Percentiles rank a stretch among this genome's conserved stretches.
Conservation (phyloP, 2,329 filamentous ascomycete genomes). For the Aspergillus novofumigatus region DNA sequence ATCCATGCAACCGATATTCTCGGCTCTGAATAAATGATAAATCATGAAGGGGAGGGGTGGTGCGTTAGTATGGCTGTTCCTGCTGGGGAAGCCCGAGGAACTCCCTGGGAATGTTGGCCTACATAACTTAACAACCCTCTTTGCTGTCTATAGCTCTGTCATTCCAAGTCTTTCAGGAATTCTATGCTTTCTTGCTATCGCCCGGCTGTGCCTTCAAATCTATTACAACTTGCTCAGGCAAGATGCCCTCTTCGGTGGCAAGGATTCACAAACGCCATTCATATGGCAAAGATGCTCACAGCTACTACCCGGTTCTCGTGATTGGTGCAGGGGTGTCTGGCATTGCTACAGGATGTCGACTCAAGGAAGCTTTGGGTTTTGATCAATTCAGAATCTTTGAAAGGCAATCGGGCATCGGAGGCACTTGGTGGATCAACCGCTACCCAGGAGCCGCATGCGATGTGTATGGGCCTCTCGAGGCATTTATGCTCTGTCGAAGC, state of each 20-base stretch:
- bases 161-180: background rate
- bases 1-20: background rate
- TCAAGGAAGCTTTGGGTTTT: conserved; percentile 56
- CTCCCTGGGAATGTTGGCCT: no score
- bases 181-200: background rate
- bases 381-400: conserved; percentile 61
- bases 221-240: background rate
- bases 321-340: conserved; percentile 61
- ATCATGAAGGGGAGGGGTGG: background rate
- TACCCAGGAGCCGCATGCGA: conserved; percentile 60
- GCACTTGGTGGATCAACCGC: conserved; percentile 61
- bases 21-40: background rate
- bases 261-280: conserved; percentile 38
- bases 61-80: no score
- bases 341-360: conserved; percentile 57
- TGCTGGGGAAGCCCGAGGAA: no score
- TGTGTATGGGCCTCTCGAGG: conserved; percentile 34
- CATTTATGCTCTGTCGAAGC: background rate
- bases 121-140: background rate
- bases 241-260: conserved; percentile 26
- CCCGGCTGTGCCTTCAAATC: background rate
- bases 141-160: background rate
- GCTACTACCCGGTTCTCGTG: conserved; percentile 50
- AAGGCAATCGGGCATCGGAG: conserved; percentile 53
- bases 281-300: conserved; percentile 38